Evolutionary conservation across 179 eudicot genomes (phyloP).

Genomic region (Silene coronaria): DNA sequence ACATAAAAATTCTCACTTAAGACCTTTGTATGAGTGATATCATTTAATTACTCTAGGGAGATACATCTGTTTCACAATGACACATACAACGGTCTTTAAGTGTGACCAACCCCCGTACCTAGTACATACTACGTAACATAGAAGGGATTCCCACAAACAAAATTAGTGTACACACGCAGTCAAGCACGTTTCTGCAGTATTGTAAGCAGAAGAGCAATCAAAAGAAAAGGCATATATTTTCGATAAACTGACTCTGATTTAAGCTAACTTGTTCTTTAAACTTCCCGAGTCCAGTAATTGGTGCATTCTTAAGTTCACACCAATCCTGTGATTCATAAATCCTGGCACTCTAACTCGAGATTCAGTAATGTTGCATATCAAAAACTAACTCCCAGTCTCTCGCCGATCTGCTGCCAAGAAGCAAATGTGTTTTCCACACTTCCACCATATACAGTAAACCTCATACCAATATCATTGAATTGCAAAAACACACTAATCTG

Average conservation of each 20-base stretch:
- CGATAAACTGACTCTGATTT: neutral
- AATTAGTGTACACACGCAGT: neutral
- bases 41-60: no score
- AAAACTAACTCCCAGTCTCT: neutral
- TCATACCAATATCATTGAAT: neutral
- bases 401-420: neutral
- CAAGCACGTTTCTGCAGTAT: neutral
- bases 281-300: neutral
- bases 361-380: neutral
- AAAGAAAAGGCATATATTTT: neutral
- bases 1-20: no score
- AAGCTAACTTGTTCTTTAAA: neutral
- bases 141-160: no score
- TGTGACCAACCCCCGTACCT: no score
- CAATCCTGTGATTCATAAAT: neutral
- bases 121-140: neutral
- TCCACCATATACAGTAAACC: neutral
- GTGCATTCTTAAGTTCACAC: neutral
- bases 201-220: neutral
- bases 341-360: neutral
- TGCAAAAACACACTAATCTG: neutral
- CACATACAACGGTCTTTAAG: no score
- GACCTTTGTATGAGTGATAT: no score
- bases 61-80: no score
- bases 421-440: neutral